phyloP scores from a whole-genome alignment of 495 filamentous ascomycete genomes.

The Tirmania nivea region DNA sequence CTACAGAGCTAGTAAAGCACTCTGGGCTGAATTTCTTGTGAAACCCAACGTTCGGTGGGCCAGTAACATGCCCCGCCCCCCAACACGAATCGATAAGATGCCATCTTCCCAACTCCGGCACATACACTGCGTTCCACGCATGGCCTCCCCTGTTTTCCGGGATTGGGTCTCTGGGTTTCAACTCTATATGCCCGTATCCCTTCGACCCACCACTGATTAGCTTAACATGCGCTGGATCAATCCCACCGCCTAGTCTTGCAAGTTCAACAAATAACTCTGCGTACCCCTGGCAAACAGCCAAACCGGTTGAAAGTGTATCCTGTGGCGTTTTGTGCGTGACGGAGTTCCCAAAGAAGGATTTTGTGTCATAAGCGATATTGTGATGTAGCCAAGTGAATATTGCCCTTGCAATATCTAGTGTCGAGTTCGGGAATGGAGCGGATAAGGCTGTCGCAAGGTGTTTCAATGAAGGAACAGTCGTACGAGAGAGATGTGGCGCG shows the following conservation, averaged over 20 bases:
- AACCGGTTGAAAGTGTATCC: slow-evolving; percentile 44
- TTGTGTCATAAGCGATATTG: slow-evolving; percentile 67
- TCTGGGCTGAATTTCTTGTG: slow-evolving; percentile 39
- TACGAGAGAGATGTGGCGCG: slow-evolving; percentile 21
- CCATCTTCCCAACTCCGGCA: slow-evolving; percentile 60
- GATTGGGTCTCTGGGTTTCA: slow-evolving; percentile 25
- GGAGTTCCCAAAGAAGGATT: slow-evolving; percentile 48
- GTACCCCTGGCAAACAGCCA: slow-evolving; percentile 83
- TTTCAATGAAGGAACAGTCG: slow-evolving; percentile 20
- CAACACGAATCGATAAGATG: slow-evolving; percentile 84
- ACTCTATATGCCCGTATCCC: slow-evolving; percentile 45
- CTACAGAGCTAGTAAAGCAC: slow-evolving; percentile 60
- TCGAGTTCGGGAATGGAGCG: slow-evolving; percentile 44
- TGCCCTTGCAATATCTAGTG: slow-evolving; percentile 71
- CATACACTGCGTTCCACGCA: slow-evolving; percentile 82
- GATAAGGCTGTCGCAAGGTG: slow-evolving; percentile 62
- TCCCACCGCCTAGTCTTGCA: slow-evolving; percentile 41
- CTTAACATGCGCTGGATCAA: slow-evolving; percentile 34
- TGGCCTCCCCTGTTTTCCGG: slow-evolving; percentile 36
- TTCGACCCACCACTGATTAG: slow-evolving; percentile 68
- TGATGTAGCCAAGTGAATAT: slow-evolving; percentile 94
- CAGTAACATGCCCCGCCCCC: slow-evolving; percentile 51
- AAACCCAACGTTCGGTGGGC: slow-evolving; percentile 29
- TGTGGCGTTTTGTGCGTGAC: slow-evolving; percentile 45
- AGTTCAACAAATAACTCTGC: slow-evolving; percentile 60